phyloP scores from a whole-genome alignment of 1,139 yeast genomes.

The Magnusiomyces magnusii region DNA sequence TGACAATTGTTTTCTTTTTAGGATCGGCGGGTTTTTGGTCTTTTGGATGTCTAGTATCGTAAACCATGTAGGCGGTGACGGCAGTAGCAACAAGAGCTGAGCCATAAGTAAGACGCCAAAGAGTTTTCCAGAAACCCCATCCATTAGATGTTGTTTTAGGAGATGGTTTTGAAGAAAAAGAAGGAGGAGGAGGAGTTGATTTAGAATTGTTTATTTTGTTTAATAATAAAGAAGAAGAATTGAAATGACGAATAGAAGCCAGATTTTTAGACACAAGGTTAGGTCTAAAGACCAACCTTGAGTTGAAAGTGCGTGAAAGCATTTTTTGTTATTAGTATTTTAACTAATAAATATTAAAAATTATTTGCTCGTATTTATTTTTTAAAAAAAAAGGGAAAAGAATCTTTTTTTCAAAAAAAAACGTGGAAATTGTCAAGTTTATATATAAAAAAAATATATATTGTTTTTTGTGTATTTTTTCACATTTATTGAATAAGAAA shows the following conservation, averaged over 20 bases:
- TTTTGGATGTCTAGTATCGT: slow-evolving; percentile 34
- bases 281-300: background rate
- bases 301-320: background rate
- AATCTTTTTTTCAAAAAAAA: too few species aligned
- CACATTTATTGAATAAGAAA: too few species aligned
- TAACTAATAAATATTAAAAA: too few species aligned
- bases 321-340: background rate
- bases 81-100: slow-evolving; percentile 29
- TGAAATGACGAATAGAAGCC: background rate
- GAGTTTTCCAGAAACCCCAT: slow-evolving; percentile 27
- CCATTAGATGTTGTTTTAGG: too few species aligned
- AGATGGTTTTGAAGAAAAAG: background rate
- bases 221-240: background rate
- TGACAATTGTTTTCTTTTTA: slow-evolving; percentile 46
- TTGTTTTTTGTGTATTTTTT: too few species aligned
- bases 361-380: too few species aligned
- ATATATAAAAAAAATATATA: too few species aligned
- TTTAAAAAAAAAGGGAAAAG: too few species aligned
- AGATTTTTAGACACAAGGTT: too few species aligned
- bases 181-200: background rate
- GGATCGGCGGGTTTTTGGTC: slow-evolving; percentile 34
- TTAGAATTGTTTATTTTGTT: background rate
- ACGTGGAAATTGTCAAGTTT: too few species aligned
- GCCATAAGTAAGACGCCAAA: slow-evolving; percentile 31
- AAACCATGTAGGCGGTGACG: slow-evolving; percentile 31